Evolutionary conservation across 371 early-diverging fungal genomes (phyloP), one percentile per base, ranked within the genome.

Genomic region (Mortierella sp.): DNA sequence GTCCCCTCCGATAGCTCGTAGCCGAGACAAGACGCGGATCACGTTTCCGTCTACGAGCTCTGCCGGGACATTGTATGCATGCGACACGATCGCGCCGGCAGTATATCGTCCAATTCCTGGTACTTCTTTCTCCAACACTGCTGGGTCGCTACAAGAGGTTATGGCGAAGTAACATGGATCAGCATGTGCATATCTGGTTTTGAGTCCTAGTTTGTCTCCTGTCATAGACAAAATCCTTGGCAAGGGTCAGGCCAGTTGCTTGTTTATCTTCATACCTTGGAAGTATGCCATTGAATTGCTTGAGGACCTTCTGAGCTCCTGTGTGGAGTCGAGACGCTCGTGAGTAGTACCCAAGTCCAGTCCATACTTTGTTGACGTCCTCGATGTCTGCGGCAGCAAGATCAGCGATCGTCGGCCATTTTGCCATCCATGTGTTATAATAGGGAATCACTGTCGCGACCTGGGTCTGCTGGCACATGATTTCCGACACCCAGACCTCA

Each of bases 381-480:
- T 92, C 93, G 4, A 87, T 68, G 47, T 86, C 84, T 12, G 94
- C 92, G 14, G 73, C 79, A 6, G 93, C 92, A 14, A 95, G 81
- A 37, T 82, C 87, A 14, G 60, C 56, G 3, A 95, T 81, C 2
- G 94, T 93, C 3, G 95, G 95, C 82, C 90, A 95, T 8, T 83
- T 84, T 7, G 60, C 56, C 86, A 94, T 90, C 95, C 95, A 94
- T 19, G 82, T 83, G 32, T 86, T 75, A 60, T 89, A 94, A 65
- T 92, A 95, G 2, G 81, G 83, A 23, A 88, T 88, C 7, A 92
- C 93, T 0, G 93, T 93, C 2, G 84, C 88, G 24, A 93, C 92
- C 73, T 90, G 91, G 0, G 93, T 93, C 83, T 89, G 94, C 54
- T 95, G 95, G 27, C 92, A 83, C 95, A 95, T 95, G 31, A 94